These are phyloP conservation scores for Cercospora zeina DNA, from an alignment of 2,329 filamentous ascomycete genomes.

Conservation along the genomic window DNA sequence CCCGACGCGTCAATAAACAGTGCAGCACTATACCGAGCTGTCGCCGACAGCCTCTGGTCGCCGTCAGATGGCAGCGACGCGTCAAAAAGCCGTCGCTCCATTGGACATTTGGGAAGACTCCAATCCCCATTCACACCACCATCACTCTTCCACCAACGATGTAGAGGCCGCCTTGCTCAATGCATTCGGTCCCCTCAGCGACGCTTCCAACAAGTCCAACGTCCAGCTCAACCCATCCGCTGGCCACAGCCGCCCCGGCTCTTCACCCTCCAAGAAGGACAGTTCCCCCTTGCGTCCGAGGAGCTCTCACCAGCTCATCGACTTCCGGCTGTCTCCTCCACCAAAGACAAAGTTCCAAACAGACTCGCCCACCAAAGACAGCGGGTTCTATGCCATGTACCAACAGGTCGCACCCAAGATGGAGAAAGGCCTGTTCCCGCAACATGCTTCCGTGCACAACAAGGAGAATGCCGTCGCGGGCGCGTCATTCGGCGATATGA, in stretches of 20 bases:
- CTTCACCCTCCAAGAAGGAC: constrained; percentile 69
- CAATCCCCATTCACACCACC: constrained; percentile 40
- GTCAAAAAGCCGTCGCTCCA: constrained; percentile 49
- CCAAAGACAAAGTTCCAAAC: constrained; percentile 55
- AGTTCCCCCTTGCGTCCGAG: constrained; percentile 63
- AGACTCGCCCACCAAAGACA: constrained; percentile 69
- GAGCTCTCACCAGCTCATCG: constrained; percentile 64
- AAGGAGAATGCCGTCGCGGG: constrained; percentile 32
- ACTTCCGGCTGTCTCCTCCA: constrained; percentile 67
- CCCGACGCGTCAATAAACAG: constrained; percentile 19
- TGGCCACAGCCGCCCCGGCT: constrained; percentile 53
- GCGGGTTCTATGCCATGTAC: constrained; percentile 41
- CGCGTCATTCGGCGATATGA: constrained; percentile 43
- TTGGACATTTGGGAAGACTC: constrained; percentile 63
- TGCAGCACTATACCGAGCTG: constrained; percentile 6
- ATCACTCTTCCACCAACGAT: constrained; percentile 40
- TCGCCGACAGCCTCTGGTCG: constrained; percentile 8
- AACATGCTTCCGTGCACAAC: constrained; percentile 19
- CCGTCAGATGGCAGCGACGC: constrained; percentile 48
- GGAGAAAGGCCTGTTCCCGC: constrained; percentile 25
- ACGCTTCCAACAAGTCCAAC: constrained; percentile 59
- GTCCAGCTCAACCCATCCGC: constrained; percentile 64
- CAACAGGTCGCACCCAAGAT: constrained; percentile 31
- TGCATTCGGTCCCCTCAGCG: constrained; percentile 46
- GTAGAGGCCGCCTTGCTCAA: constrained; percentile 57